These are phyloP conservation scores for Plenodomus tracheiphilus DNA, from an alignment of 2,329 filamentous ascomycete species.

Conservation along the genomic window DNA sequence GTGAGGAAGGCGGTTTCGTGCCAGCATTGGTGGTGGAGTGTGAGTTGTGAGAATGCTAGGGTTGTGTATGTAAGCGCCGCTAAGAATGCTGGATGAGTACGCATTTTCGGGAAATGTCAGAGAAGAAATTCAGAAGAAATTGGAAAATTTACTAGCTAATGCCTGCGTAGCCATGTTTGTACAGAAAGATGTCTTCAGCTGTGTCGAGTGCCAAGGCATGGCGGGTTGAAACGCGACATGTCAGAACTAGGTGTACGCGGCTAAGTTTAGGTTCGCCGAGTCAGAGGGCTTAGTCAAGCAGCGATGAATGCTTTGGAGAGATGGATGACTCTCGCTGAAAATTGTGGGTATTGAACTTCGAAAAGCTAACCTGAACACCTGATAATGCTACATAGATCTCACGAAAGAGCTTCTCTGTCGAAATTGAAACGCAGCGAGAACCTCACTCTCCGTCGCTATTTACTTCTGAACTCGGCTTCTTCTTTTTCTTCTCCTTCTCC, in stretches of 20 bases:
- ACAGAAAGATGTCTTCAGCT: neutral
- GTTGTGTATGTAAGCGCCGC: neutral
- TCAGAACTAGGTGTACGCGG: constrained; percentile 8
- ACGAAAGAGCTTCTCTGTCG: neutral
- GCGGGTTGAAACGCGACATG: neutral
- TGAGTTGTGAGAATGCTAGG: neutral
- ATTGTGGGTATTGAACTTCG: constrained; percentile 20
- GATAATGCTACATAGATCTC: constrained; percentile 18
- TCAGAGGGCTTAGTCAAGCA: constrained; percentile 9
- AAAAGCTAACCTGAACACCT: constrained; percentile 28
- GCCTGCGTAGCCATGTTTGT: no score
- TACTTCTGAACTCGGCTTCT: constrained; percentile 31
- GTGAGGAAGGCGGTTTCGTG: constrained; percentile 19
- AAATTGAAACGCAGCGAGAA: neutral
- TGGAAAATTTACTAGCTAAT: no score
- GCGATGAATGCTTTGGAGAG: neutral
- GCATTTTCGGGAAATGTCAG: no score
- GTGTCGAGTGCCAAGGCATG: neutral
- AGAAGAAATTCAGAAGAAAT: no score
- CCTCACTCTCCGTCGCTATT: constrained; percentile 30
- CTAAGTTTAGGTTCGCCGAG: constrained; percentile 16
- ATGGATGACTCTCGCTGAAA: constrained; percentile 2
- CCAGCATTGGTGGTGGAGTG: constrained; percentile 31
- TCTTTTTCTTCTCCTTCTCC: constrained; percentile 53
- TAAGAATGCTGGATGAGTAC: neutral